A percentile compares a stretch with the other conserved stretches of the same genome.
These are phyloP conservation scores for Leccinum variicolor DNA, from an alignment of 768 basidiomycete species.

Conservation along the genomic window DNA sequence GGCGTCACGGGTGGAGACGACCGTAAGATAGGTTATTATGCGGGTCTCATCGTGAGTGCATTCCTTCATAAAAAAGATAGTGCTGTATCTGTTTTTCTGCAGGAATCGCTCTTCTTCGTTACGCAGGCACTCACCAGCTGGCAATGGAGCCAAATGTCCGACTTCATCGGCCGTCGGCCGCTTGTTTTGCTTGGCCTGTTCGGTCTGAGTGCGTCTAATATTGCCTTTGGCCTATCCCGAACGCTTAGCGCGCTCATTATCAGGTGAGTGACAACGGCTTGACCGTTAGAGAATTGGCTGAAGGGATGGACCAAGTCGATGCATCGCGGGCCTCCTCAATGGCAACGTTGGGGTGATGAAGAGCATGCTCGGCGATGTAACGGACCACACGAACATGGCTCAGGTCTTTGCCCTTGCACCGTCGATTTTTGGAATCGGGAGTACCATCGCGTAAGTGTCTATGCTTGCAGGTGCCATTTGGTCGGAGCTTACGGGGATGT, in stretches of 20 bases:
- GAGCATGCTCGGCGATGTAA: constrained; percentile 63
- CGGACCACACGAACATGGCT: constrained; percentile 37
- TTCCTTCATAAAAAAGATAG: not conserved
- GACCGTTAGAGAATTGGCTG: not conserved
- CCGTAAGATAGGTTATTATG: constrained; percentile 65
- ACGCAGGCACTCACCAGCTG: constrained; percentile 56
- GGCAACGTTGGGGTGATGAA: constrained; percentile 60
- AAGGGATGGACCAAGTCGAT: constrained; percentile 26
- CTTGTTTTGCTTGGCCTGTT: constrained; percentile 52
- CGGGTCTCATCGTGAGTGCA: constrained; percentile 50
- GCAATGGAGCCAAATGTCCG: constrained; percentile 63
- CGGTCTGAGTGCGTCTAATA: constrained; percentile 49
- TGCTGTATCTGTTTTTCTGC: not conserved
- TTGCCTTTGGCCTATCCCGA: constrained; percentile 59
- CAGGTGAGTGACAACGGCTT: constrained; percentile 37
- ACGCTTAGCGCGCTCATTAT: constrained; percentile 52
- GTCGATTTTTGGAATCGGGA: constrained; percentile 25
- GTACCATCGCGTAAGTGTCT: constrained; percentile 29
- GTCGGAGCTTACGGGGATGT: not conserved
- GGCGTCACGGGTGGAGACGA: constrained; percentile 63
- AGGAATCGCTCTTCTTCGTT: constrained; percentile 64
- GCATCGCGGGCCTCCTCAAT: constrained; percentile 35
- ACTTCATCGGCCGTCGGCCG: constrained; percentile 58
- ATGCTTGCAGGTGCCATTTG: too few relatives aligned
- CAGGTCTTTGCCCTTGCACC: constrained; percentile 33